These are phyloP conservation scores for Melampsora americana DNA, from an alignment of 1,284 basidiomycete species.

Conservation along the genomic window DNA sequence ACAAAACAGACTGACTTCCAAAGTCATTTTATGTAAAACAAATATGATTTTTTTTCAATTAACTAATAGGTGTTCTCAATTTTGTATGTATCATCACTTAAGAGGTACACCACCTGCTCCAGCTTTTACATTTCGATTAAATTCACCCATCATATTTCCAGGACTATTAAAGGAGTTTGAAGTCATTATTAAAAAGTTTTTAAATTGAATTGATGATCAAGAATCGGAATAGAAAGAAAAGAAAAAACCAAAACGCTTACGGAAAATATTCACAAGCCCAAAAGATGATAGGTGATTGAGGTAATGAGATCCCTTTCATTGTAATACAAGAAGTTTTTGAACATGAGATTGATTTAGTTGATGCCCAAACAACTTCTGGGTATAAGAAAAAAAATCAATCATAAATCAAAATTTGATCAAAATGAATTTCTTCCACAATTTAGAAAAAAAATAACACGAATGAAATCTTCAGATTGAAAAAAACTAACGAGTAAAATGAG, in stretches of 20 bases:
- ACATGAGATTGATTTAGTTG: conserved; percentile 29
- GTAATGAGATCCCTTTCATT: conserved; percentile 12
- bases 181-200: background rate
- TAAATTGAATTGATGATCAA: background rate
- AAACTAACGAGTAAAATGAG: conserved; percentile 43
- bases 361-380: conserved; percentile 35
- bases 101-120: conserved; percentile 32
- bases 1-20: too few relatives aligned
- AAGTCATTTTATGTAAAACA: too few relatives aligned
- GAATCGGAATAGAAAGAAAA: too few relatives aligned
- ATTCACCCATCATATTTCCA: conserved; percentile 40
- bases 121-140: conserved; percentile 31
- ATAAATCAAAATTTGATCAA: background rate
- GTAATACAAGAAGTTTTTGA: background rate
- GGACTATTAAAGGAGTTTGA: conserved; percentile 3
- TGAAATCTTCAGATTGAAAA: background rate
- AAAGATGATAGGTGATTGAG: conserved; percentile 28
- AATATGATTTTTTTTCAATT: too few relatives aligned
- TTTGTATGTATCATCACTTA: background rate
- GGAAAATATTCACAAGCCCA: conserved; percentile 41
- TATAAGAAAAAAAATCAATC: background rate
- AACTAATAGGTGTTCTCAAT: too few relatives aligned
- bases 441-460: too few relatives aligned
- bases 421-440: background rate
- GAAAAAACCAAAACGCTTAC: conserved; percentile 3